Evolutionary conservation across 2,329 filamentous ascomycete species (phyloP).

Genomic region (Ophiostoma perfectum): DNA sequence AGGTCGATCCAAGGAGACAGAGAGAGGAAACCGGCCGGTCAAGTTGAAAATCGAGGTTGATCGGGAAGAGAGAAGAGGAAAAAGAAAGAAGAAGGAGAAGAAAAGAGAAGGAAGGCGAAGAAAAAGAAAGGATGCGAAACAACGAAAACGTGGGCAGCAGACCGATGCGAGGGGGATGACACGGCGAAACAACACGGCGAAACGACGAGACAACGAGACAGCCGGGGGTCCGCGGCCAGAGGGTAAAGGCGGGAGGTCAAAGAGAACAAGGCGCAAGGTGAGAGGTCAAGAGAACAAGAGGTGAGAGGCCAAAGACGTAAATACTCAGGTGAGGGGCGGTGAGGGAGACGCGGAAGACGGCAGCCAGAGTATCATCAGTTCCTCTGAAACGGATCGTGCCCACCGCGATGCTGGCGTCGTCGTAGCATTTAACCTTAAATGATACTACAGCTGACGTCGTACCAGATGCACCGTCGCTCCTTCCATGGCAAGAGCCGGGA

Average conservation of each 20-base stretch:
- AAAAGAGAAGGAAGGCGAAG: not conserved
- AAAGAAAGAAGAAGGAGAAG: not conserved
- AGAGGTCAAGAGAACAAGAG: not conserved
- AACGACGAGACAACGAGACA: no score
- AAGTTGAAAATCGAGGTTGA: not conserved
- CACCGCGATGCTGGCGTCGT: no score
- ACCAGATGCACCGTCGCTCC: no score
- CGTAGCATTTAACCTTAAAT: no score
- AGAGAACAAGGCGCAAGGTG: not conserved
- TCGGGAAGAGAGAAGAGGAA: not conserved
- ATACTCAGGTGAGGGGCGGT: not conserved
- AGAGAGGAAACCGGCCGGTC: not conserved
- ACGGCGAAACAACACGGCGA: no score
- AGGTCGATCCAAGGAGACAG: not conserved
- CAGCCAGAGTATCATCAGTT: no score
- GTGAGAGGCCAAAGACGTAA: not conserved
- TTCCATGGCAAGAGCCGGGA: no score
- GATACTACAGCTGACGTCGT: no score
- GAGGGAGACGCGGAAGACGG: no score
- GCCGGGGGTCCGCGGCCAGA: no score
- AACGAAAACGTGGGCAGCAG: not conserved
- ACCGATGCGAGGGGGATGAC: not conserved
- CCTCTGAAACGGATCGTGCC: no score
- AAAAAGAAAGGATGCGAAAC: not conserved
- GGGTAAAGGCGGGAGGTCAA: not conserved